These are phyloP conservation scores for Colletotrichum simmondsii DNA, from an alignment of 2,329 filamentous ascomycete species.

Conservation along the genomic window DNA sequence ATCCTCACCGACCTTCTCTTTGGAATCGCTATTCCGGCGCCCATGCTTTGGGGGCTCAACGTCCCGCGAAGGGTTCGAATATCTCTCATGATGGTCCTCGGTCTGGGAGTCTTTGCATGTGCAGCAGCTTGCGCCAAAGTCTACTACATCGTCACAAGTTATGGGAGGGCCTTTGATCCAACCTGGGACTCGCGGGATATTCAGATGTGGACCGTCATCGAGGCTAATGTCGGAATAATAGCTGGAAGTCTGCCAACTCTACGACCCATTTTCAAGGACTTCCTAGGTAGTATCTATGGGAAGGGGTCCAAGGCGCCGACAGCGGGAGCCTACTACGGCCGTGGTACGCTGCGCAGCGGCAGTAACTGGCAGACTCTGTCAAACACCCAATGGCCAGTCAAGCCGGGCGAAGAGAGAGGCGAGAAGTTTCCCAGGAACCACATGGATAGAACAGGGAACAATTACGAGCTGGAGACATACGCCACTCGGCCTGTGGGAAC, in stretches of 20 bases:
- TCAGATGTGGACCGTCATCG: conserved; percentile 57
- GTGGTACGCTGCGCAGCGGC: conserved; percentile 36
- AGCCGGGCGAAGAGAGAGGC: conserved; percentile 41
- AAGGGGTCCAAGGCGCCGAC: conserved; percentile 42
- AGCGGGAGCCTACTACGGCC: conserved; percentile 39
- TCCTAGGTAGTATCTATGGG: conserved; percentile 45
- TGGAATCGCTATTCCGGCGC: conserved; percentile 48
- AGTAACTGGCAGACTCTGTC: conserved; percentile 40
- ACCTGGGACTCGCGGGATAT: conserved; percentile 58
- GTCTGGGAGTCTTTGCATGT: conserved; percentile 56
- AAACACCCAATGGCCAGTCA: conserved; percentile 35
- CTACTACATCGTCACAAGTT: conserved; percentile 46
- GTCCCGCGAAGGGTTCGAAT: conserved; percentile 53
- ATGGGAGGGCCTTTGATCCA: conserved; percentile 52
- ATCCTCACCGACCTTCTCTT: conserved; percentile 52
- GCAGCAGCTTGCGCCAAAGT: conserved; percentile 55
- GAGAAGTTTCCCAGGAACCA: conserved; percentile 41
- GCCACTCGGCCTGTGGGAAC: conserved; percentile 26
- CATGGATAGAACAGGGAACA: conserved; percentile 12
- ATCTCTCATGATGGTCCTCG: conserved; percentile 52
- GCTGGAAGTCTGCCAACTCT: conserved; percentile 48
- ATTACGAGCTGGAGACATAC: conserved; percentile 40
- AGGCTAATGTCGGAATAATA: conserved; percentile 50
- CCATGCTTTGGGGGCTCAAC: conserved; percentile 52
- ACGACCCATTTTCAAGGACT: conserved; percentile 45